These are phyloP conservation scores for Aspergillus latus DNA, from an alignment of 2,329 filamentous ascomycete genomes.

Conservation along the genomic window DNA sequence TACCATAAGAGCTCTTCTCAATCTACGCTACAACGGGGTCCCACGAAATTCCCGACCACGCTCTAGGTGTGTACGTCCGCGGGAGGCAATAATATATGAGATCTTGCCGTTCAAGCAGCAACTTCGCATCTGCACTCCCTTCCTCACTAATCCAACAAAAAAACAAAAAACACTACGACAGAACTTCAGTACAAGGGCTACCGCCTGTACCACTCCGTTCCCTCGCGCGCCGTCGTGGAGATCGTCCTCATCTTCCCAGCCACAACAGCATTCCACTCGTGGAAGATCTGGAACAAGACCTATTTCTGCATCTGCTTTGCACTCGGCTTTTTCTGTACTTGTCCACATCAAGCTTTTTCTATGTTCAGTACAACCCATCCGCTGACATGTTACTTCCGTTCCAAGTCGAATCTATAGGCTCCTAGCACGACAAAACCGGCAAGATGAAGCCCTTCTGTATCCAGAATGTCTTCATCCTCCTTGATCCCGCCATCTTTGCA, in stretches of 20 bases:
- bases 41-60: no score
- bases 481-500: constrained; percentile 44
- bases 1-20: no score
- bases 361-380: no score
- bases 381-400: not conserved
- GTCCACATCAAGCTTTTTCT: not conserved
- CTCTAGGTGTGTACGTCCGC: no score
- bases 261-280: constrained; percentile 15
- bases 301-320: constrained; percentile 42
- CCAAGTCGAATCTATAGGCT: constrained; percentile 47
- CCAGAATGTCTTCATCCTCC: constrained; percentile 37
- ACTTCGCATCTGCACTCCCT: no score
- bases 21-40: no score
- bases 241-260: not conserved
- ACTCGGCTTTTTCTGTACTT: constrained; percentile 29
- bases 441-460: constrained; percentile 30
- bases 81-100: no score
- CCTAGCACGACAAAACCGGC: constrained; percentile 17
- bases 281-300: constrained; percentile 20
- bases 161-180: no score
- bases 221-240: not conserved
- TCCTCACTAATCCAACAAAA: no score
- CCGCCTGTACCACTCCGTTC: not conserved
- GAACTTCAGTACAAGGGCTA: not conserved
- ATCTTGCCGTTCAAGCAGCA: no score